Evolutionary conservation across 2,329 filamentous ascomycete genomes (phyloP).

Genomic region (Penicillium sp.): DNA sequence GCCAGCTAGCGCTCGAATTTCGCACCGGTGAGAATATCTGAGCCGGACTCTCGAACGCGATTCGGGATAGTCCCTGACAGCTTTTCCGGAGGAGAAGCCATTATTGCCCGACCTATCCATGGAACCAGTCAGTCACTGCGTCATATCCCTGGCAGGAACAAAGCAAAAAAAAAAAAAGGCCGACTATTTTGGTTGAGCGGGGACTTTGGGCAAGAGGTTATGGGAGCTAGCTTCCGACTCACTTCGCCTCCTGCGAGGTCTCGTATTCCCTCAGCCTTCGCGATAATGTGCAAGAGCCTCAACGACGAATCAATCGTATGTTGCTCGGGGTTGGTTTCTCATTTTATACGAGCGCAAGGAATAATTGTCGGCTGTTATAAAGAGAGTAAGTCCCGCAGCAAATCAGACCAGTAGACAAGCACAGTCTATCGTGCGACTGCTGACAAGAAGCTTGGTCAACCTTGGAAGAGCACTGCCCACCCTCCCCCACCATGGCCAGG

Average conservation of each 20-base stretch:
- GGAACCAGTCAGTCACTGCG: conserved; percentile 5
- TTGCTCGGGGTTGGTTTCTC: no score
- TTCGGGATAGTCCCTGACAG: neutral
- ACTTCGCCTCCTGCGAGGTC: no score
- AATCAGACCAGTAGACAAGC: neutral
- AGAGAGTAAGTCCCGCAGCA: neutral
- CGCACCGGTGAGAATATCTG: neutral
- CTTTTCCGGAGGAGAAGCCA: neutral
- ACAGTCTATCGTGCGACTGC: neutral
- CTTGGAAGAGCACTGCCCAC: conserved; percentile 1
- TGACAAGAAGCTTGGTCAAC: conserved; percentile 13
- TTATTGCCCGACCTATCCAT: neutral
- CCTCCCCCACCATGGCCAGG: neutral
- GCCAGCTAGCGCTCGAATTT: neutral
- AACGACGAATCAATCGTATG: no score
- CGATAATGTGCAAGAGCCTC: no score
- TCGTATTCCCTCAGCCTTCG: no score
- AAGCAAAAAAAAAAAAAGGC: conserved; percentile 5
- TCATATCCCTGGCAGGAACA: conserved; percentile 8
- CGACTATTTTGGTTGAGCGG: conserved; percentile 8
- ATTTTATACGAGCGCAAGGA: neutral
- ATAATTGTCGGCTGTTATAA: neutral
- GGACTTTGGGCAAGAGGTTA: neutral
- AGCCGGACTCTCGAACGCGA: neutral
- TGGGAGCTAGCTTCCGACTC: neutral